Base-by-base conservation (phyloP, 2,329 filamentous ascomycete genomes). In the Aspergillus spinulosporus region DNA sequence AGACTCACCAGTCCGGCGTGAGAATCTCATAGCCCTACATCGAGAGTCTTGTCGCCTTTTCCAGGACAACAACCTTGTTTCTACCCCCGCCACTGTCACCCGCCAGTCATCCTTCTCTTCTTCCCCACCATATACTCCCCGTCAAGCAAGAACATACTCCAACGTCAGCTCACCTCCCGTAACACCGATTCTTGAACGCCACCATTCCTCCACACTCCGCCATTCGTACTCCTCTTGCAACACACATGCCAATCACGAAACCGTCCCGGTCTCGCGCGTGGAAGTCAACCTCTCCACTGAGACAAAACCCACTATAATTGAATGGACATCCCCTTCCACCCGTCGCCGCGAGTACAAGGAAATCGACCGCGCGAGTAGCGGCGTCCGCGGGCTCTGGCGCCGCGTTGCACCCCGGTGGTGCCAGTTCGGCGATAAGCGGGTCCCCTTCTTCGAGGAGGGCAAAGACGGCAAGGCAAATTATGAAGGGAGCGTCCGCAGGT, bases 311-410 rank as follows among this genome's bases (percentile, higher is more conserved):
- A 77, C 75, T 4, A 71, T 77, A 5, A 77, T 78, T 43, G 75
- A 78, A 58, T 79, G 77, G 77, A 79, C 76, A 1, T 75, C 75
- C 0, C 69, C 74, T 5, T 72, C 72, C 7, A 78, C 76, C 4
- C 73, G 77, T 8, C 66, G 73, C 6, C 69, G 68, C 15, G 76
- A 79, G 59, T 79, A 79, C 54, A 71, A 84, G 84, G 65, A 85
- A 82, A 74, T 84, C 78, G 71, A 76, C 65, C 73, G 74, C 8
- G 72, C 73, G 46, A 73, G 67, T 56, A 72, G 66, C 15, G 76
- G 77, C 2, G 60, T 78, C 3, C 70, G 76, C 1, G 75, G 77
- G 2, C 60, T 78, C 5, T 75, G 75, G 70, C 68, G 74, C 0
- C 69, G 70, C 5, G 68, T 77, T 3, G 72, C 75, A 2, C 76